These are phyloP conservation scores for Sclerotinia trifoliorum DNA, from an alignment of 2,329 filamentous ascomycete species.

Conservation along the genomic window DNA sequence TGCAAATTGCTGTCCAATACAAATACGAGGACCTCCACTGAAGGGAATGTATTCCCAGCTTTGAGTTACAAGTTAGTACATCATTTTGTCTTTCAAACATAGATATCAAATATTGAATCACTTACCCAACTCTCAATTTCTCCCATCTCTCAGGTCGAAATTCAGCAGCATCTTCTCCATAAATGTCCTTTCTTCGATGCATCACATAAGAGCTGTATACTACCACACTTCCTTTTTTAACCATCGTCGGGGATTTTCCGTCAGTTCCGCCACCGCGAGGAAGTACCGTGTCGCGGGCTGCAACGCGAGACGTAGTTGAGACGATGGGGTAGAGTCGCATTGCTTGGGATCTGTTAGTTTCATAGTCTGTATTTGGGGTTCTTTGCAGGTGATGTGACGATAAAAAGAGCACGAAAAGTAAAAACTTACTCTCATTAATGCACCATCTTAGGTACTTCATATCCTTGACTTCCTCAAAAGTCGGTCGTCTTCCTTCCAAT, in stretches of 20 bases:
- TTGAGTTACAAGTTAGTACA: constrained; percentile 47
- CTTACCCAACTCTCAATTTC: constrained; percentile 34
- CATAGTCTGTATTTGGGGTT: constrained; percentile 39
- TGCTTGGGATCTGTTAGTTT: constrained; percentile 38
- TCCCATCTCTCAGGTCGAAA: constrained; percentile 37
- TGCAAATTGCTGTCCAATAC: constrained; percentile 56
- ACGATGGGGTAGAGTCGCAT: constrained; percentile 50
- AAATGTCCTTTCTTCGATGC: constrained; percentile 53
- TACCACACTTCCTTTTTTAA: constrained; percentile 34
- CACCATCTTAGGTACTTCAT: constrained; percentile 32
- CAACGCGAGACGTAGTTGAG: constrained; percentile 52
- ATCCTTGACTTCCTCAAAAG: constrained; percentile 26
- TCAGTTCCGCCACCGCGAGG: constrained; percentile 42
- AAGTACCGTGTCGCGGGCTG: constrained; percentile 45
- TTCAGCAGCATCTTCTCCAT: constrained; percentile 55
- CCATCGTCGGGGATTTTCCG: constrained; percentile 37
- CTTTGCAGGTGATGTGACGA: constrained; percentile 25
- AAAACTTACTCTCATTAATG: constrained; percentile 42
- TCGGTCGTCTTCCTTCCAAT: constrained; percentile 18
- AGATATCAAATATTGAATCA: not conserved
- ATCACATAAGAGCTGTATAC: constrained; percentile 36
- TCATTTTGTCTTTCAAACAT: not conserved
- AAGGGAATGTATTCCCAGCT: constrained; percentile 77
- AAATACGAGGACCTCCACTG: constrained; percentile 65
- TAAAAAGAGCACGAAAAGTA: not conserved